Evolutionary conservation across 2,329 filamentous ascomycete genomes (phyloP).

Genomic region (Colletotrichum gloeosporioides): DNA sequence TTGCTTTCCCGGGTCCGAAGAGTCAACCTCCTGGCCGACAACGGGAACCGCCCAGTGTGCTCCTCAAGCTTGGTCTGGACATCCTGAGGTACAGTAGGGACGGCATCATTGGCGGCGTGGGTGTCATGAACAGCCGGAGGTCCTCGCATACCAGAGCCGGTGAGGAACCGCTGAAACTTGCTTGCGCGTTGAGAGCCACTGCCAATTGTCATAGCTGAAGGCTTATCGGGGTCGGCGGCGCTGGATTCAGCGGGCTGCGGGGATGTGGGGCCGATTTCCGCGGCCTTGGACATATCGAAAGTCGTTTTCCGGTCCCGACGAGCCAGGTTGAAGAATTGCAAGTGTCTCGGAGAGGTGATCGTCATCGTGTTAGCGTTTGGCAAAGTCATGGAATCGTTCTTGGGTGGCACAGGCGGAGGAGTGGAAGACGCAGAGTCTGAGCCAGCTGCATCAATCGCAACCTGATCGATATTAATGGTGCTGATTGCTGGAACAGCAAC

Average conservation of each 20-base stretch:
- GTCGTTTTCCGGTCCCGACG: conserved; percentile 25
- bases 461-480: neutral
- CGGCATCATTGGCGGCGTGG: conserved; percentile 33
- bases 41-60: conserved; percentile 36
- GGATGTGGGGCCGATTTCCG: conserved; percentile 22
- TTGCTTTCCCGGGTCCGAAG: conserved; percentile 47
- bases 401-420: conserved; percentile 40
- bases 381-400: conserved; percentile 28
- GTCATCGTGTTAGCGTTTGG: neutral
- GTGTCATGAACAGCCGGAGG: conserved; percentile 36
- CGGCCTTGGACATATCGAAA: conserved; percentile 21
- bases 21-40: conserved; percentile 39
- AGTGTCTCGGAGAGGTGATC: conserved; percentile 1
- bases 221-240: conserved; percentile 33
- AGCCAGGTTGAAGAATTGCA: conserved; percentile 15
- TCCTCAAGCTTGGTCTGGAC: conserved; percentile 40
- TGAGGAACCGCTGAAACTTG: conserved; percentile 46
- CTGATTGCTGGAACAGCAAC: neutral
- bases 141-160: conserved; percentile 30
- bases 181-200: conserved; percentile 26
- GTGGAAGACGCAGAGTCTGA: conserved; percentile 25
- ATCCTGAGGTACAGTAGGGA: conserved; percentile 41
- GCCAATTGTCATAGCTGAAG: conserved; percentile 39
- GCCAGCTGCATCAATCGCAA: conserved; percentile 19
- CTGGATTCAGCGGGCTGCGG: conserved; percentile 30